Conservation (phyloP, 2,329 filamentous ascomycete species). For the Gliomastix tumulicola region DNA sequence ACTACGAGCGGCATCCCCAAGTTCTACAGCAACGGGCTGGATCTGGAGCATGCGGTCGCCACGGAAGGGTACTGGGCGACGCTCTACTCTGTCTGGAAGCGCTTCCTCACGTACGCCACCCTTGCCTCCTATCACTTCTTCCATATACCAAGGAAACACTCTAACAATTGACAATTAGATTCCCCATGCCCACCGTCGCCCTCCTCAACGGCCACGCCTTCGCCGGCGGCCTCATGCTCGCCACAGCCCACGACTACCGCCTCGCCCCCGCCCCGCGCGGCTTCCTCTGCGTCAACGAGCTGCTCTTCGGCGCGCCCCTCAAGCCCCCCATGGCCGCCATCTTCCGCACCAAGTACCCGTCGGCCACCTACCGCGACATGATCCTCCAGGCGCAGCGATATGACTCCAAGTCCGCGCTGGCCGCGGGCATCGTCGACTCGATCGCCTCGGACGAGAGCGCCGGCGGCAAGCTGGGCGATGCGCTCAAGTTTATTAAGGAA, state of each 20-base stretch:
- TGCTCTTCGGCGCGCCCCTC: constrained; percentile 72
- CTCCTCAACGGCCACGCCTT: constrained; percentile 76
- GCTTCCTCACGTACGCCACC: constrained; percentile 35
- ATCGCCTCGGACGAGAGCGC: constrained; percentile 50
- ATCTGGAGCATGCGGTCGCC: constrained; percentile 58
- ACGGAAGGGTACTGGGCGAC: constrained; percentile 56
- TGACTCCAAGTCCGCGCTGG: constrained; percentile 53
- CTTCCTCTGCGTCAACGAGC: constrained; percentile 75
- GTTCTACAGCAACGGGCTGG: constrained; percentile 80
- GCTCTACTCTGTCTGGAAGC: constrained; percentile 58
- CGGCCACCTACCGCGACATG: constrained; percentile 52
- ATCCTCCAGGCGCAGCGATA: constrained; percentile 70
- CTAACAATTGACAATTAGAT: constrained; percentile 28
- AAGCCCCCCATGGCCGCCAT: constrained; percentile 66
- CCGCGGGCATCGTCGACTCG: constrained; percentile 65
- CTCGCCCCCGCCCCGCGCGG: constrained; percentile 64
- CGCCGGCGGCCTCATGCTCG: constrained; percentile 73
- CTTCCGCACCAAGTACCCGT: constrained; percentile 62
- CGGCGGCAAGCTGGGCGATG: constrained; percentile 48
- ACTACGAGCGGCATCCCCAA: constrained; percentile 71
- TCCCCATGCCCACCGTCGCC: constrained; percentile 77
- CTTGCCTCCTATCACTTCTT: background rate
- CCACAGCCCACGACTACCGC: constrained; percentile 79
- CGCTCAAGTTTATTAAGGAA: constrained; percentile 51
- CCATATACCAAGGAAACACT: background rate